Evolutionary conservation across 2,329 filamentous ascomycete species (phyloP).

Genomic region (Trichoderma polysporum): DNA sequence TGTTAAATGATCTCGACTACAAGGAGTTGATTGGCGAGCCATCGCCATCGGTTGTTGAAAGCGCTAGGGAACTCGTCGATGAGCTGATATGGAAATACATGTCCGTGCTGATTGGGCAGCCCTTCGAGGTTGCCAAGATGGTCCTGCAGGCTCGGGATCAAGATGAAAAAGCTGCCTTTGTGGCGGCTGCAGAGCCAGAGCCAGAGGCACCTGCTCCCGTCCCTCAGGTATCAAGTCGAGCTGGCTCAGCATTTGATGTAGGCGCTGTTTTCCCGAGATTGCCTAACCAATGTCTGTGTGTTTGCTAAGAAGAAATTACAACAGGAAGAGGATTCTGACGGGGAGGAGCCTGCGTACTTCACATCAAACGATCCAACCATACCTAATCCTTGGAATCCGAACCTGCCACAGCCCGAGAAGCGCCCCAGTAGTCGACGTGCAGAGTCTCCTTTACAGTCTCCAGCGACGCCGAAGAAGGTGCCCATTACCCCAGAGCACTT

Average conservation of each 20-base stretch:
- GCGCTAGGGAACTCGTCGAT: slow-evolving; percentile 74
- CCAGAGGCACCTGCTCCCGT: slow-evolving; percentile 15
- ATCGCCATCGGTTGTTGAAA: slow-evolving; percentile 72
- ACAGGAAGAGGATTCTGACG: slow-evolving; percentile 65
- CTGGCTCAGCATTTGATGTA: slow-evolving; percentile 39
- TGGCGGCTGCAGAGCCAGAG: slow-evolving; percentile 28
- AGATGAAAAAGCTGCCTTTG: slow-evolving; percentile 44
- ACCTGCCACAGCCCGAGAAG: slow-evolving; percentile 27
- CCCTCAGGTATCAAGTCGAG: slow-evolving; percentile 35
- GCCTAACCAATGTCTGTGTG: background rate
- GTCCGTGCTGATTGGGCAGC: slow-evolving; percentile 84
- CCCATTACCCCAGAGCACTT: slow-evolving; percentile 51
- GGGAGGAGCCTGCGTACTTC: slow-evolving; percentile 83
- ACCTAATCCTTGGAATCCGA: slow-evolving; percentile 45
- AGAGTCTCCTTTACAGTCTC: slow-evolving; percentile 27
- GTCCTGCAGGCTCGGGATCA: slow-evolving; percentile 75
- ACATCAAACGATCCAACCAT: slow-evolving; percentile 62
- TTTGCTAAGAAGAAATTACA: slow-evolving; percentile 5
- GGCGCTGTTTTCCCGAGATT: slow-evolving; percentile 17
- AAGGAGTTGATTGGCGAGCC: slow-evolving; percentile 78
- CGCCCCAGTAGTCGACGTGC: slow-evolving; percentile 34
- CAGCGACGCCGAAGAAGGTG: slow-evolving; percentile 34
- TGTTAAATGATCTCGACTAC: slow-evolving; percentile 89
- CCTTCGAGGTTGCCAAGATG: slow-evolving; percentile 95
- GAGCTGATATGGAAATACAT: slow-evolving; percentile 90